These are phyloP conservation scores for Trypanosoma lewisi DNA, from an alignment of 208 protist genomes.

Conservation along the genomic window DNA sequence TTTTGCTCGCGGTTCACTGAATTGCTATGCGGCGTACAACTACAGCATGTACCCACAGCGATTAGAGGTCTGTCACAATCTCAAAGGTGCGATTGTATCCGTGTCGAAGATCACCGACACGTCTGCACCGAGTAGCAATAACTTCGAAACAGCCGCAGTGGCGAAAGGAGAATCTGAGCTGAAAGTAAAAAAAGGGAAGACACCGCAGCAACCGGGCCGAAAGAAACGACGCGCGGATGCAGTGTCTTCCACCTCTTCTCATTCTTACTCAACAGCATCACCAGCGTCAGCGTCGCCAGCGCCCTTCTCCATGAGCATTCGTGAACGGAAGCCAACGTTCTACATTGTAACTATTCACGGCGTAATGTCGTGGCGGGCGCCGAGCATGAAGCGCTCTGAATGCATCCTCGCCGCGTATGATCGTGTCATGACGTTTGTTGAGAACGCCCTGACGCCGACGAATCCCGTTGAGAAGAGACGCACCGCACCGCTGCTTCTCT, in stretches of 20 bases:
- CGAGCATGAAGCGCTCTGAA: slow-evolving; percentile 58
- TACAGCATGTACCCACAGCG: slow-evolving; percentile 69
- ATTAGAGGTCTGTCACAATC: slow-evolving; percentile 58
- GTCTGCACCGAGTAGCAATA: background rate
- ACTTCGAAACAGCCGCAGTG: background rate
- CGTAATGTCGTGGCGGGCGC: slow-evolving; percentile 73
- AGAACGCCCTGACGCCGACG: slow-evolving; percentile 47
- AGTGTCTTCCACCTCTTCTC: background rate
- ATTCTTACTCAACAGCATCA: background rate
- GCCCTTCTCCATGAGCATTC: slow-evolving; percentile 5
- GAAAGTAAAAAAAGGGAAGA: background rate
- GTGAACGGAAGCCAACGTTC: slow-evolving; percentile 25
- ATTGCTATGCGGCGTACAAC: slow-evolving; percentile 72
- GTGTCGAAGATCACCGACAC: slow-evolving; percentile 32
- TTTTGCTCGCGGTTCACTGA: slow-evolving; percentile 47
- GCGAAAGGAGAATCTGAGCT: background rate
- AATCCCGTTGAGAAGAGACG: slow-evolving; percentile 64
- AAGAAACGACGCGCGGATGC: background rate
- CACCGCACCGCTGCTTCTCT: slow-evolving; percentile 59
- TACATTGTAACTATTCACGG: slow-evolving; percentile 78
- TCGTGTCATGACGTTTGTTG: slow-evolving; percentile 55
- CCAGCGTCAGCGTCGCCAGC: background rate
- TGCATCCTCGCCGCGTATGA: slow-evolving; percentile 56
- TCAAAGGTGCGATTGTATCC: slow-evolving; percentile 52
- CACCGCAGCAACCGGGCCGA: background rate